These are phyloP conservation scores for Saturnispora zaruensis DNA, from an alignment of 805 yeast genomes.

Conservation along the genomic window DNA sequence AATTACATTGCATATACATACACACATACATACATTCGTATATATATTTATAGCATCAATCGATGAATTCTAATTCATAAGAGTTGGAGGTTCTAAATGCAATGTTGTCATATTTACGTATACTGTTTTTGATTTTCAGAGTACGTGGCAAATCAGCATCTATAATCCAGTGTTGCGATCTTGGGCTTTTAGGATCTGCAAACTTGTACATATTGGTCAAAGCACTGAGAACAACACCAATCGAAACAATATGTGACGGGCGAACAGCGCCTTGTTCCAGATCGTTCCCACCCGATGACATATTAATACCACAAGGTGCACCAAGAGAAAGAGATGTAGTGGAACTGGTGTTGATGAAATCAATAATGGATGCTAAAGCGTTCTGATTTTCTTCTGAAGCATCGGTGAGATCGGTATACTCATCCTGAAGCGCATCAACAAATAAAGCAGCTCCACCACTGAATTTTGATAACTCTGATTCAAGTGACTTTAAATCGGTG, in stretches of 20 bases:
- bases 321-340: constrained; percentile 58
- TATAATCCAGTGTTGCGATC: constrained; percentile 49
- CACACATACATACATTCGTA: no score
- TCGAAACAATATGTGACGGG: constrained; percentile 53
- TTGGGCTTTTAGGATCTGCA: constrained; percentile 39
- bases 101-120: constrained; percentile 40
- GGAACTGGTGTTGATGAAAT: constrained; percentile 55
- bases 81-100: neutral
- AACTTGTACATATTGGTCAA: constrained; percentile 51
- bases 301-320: constrained; percentile 75
- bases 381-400: constrained; percentile 37
- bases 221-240: constrained; percentile 68
- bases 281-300: constrained; percentile 58
- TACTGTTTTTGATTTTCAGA: constrained; percentile 32
- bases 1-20: no score
- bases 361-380: constrained; percentile 37
- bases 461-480: constrained; percentile 33
- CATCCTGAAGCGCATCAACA: constrained; percentile 80
- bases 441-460: constrained; percentile 64
- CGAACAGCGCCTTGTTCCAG: constrained; percentile 14
- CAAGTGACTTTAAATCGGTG: constrained; percentile 30
- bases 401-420: constrained; percentile 60
- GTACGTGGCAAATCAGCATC: constrained; percentile 67
- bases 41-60: neutral
- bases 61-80: neutral